These are phyloP conservation scores for Hanseniaspora thailandica DNA, from an alignment of 805 yeast genomes.

Conservation along the genomic window DNA sequence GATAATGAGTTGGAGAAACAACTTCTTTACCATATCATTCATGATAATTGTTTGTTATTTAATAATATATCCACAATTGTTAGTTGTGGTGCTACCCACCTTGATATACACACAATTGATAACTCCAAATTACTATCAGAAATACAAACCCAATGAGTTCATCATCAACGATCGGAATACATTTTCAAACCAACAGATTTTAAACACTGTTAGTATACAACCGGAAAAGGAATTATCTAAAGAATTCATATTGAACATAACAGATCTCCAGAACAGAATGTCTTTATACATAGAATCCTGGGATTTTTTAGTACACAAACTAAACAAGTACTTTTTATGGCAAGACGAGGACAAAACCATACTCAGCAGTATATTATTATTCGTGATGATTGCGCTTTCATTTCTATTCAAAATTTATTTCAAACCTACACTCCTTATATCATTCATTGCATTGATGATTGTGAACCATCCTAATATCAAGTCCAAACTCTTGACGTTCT, in stretches of 20 bases:
- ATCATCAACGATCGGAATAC: conserved; percentile 28
- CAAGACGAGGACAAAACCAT: not conserved
- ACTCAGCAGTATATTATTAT: not conserved
- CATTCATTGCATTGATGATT: conserved; percentile 21
- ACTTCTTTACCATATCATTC: conserved; percentile 49
- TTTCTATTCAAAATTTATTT: not conserved
- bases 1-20: conserved; percentile 54
- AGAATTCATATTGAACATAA: conserved; percentile 65
- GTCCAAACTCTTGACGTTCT: conserved; percentile 34
- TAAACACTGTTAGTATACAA: conserved; percentile 42
- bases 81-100: conserved; percentile 44
- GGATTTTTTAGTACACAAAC: conserved; percentile 34
- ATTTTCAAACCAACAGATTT: conserved; percentile 30
- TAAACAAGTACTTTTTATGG: conserved; percentile 6
- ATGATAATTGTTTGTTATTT: conserved; percentile 40
- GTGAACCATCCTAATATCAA: conserved; percentile 46
- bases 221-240: conserved; percentile 70
- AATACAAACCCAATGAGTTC: conserved; percentile 42
- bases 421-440: not conserved
- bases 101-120: conserved; percentile 27
- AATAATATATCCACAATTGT: conserved; percentile 47
- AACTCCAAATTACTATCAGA: conserved; percentile 51
- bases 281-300: conserved; percentile 48
- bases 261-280: conserved; percentile 78
- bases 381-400: not conserved